Evolutionary conservation across 1,284 basidiomycete genomes (phyloP).

Genomic region (Trichosporon sp.): DNA sequence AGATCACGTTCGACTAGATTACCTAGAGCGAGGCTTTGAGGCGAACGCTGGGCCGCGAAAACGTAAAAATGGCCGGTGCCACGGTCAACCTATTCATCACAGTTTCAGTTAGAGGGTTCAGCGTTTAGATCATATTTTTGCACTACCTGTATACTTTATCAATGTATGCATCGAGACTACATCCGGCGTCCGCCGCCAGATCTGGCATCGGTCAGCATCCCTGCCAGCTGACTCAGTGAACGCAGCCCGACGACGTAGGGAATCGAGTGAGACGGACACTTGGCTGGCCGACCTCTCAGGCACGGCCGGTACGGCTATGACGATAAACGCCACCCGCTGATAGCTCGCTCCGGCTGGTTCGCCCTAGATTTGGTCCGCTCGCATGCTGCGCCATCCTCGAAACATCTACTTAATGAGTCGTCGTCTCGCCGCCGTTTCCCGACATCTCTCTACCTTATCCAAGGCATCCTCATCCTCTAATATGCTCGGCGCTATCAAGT

Average conservation of each 20-base stretch:
- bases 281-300: not conserved
- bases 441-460: not conserved
- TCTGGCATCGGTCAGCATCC: not conserved
- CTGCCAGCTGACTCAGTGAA: not conserved
- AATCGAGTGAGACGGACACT: not conserved
- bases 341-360: not conserved
- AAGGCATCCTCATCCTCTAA: not conserved
- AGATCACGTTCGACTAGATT: conserved; percentile 69
- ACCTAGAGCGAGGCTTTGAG: not conserved
- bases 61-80: not conserved
- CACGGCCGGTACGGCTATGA: not conserved
- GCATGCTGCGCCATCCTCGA: not conserved
- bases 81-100: not conserved
- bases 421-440: not conserved
- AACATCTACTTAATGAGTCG: not conserved
- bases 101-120: not conserved
- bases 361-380: not conserved
- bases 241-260: not conserved
- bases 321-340: not conserved
- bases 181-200: not conserved
- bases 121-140: not conserved
- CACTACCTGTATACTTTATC: conserved; percentile 2
- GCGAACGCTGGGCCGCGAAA: not conserved
- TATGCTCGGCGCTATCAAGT: conserved; percentile 20
- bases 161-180: conserved; percentile 5